Percentiles rank a stretch among this genome's conserved stretches.
phyloP scores from a whole-genome alignment of 371 early-diverging fungal genomes.

The Circinella minor region DNA sequence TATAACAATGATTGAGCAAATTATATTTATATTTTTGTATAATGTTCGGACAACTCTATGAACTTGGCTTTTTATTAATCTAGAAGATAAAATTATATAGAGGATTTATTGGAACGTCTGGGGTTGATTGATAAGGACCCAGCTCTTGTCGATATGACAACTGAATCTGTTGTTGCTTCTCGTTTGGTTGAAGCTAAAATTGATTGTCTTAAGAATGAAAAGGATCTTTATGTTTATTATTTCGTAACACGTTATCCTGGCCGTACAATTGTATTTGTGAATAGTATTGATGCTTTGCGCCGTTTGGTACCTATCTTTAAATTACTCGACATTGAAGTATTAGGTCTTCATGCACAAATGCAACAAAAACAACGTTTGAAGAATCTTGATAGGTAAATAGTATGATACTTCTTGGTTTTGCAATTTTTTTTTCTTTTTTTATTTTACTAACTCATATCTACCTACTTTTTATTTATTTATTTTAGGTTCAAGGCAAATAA shows the following conservation, averaged over 20 bases:
- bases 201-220: constrained; percentile 84
- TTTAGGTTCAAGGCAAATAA: constrained; percentile 69
- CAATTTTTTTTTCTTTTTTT: too few relatives aligned
- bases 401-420: too few relatives aligned
- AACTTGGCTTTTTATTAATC: background rate
- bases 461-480: background rate
- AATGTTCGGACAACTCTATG: background rate
- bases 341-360: constrained; percentile 92
- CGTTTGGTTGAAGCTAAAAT: constrained; percentile 81
- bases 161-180: constrained; percentile 66
- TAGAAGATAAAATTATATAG: constrained; percentile 25
- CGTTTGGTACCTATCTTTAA: constrained; percentile 84
- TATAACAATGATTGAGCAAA: too few relatives aligned
- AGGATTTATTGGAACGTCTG: constrained; percentile 72
- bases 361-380: constrained; percentile 94
- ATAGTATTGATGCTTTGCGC: constrained; percentile 91
- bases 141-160: constrained; percentile 71
- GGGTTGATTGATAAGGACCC: constrained; percentile 78
- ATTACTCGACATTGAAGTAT: constrained; percentile 67
- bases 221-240: constrained; percentile 89
- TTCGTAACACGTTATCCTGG: constrained; percentile 86
- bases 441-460: too few relatives aligned
- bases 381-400: constrained; percentile 76
- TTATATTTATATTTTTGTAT: background rate
- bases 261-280: constrained; percentile 93